A percentile compares a stretch with the other conserved stretches of the same genome.
phyloP scores from a whole-genome alignment of 2,329 filamentous ascomycete genomes.

The Cladosporium sp. region DNA sequence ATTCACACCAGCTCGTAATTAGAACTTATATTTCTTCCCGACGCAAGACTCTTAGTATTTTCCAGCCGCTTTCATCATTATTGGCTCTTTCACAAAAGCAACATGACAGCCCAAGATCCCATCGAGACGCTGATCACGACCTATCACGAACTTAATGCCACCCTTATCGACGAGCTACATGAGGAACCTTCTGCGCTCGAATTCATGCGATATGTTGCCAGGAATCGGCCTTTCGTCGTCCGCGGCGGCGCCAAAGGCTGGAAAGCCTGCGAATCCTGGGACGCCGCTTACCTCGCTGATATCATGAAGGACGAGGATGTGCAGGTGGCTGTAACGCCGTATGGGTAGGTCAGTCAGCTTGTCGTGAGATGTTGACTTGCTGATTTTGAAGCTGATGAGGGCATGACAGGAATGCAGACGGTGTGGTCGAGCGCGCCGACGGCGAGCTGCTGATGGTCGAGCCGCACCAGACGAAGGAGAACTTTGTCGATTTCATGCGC shows the following conservation, averaged over 20 bases:
- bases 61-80: too few species aligned
- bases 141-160: slow-evolving; percentile 68
- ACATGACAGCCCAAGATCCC: neutral
- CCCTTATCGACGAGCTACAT: slow-evolving; percentile 53
- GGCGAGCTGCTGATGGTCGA: slow-evolving; percentile 54
- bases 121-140: slow-evolving; percentile 49
- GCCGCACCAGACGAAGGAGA: slow-evolving; percentile 60
- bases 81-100: neutral
- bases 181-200: slow-evolving; percentile 67
- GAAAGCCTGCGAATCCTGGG: slow-evolving; percentile 59
- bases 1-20: too few species aligned
- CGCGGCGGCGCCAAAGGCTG: slow-evolving; percentile 57
- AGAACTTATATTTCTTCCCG: too few species aligned
- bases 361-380: too few species aligned
- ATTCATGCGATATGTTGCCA: slow-evolving; percentile 70
- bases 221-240: slow-evolving; percentile 69
- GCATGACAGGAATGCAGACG: slow-evolving; percentile 45
- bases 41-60: too few species aligned
- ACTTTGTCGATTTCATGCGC: slow-evolving; percentile 57
- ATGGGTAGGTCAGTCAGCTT: slow-evolving; percentile 46
- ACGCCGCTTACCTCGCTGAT: slow-evolving; percentile 51
- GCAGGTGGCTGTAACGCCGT: slow-evolving; percentile 72
- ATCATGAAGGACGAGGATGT: slow-evolving; percentile 53
- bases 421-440: slow-evolving; percentile 59
- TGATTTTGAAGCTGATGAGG: too few species aligned